These are phyloP conservation scores for Nitzschia sp. DNA, from an alignment of 108 stramenopile genomes.

Conservation along the genomic window DNA sequence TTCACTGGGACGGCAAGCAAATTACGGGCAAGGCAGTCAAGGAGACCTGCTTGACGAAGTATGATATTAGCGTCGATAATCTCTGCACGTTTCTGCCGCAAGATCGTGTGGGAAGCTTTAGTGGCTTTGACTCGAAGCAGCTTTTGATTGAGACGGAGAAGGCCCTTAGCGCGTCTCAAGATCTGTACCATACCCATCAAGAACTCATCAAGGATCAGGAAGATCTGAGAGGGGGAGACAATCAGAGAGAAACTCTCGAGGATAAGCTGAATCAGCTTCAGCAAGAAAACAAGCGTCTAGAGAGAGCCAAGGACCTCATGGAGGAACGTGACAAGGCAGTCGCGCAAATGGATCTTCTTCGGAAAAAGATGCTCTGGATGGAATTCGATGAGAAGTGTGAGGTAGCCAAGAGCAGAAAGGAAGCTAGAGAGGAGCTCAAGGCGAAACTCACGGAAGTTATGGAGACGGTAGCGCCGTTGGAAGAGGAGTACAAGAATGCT, in stretches of 20 bases:
- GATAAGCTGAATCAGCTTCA: conserved; percentile 51
- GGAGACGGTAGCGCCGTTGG: conserved; percentile 47
- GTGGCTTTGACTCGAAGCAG: conserved; percentile 73
- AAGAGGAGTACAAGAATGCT: conserved; percentile 35
- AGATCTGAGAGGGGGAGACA: conserved; percentile 43
- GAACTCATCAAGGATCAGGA: conserved; percentile 74
- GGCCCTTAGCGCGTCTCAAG: conserved; percentile 43
- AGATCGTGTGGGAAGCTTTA: conserved; percentile 91
- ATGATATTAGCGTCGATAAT: conserved; percentile 90
- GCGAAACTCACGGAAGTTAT: conserved; percentile 42
- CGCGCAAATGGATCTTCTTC: conserved; percentile 57
- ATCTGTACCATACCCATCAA: conserved; percentile 72
- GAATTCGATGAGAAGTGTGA: conserved; percentile 53
- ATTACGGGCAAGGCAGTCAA: conserved; percentile 53
- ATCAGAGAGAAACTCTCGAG: conserved; percentile 46
- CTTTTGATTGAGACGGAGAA: conserved; percentile 89
- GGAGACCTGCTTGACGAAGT: conserved; percentile 57
- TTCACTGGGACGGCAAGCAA: conserved; percentile 27
- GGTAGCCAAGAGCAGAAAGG: conserved; percentile 51
- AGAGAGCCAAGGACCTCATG: conserved; percentile 66
- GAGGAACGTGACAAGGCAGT: conserved; percentile 60
- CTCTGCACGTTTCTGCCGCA: conserved; percentile 97
- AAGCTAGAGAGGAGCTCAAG: conserved; percentile 42
- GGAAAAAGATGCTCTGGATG: conserved; percentile 74
- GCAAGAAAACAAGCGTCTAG: conserved; percentile 57